phyloP scores from a whole-genome alignment of 2,329 filamentous ascomycete species.

The Alternaria consortialis region DNA sequence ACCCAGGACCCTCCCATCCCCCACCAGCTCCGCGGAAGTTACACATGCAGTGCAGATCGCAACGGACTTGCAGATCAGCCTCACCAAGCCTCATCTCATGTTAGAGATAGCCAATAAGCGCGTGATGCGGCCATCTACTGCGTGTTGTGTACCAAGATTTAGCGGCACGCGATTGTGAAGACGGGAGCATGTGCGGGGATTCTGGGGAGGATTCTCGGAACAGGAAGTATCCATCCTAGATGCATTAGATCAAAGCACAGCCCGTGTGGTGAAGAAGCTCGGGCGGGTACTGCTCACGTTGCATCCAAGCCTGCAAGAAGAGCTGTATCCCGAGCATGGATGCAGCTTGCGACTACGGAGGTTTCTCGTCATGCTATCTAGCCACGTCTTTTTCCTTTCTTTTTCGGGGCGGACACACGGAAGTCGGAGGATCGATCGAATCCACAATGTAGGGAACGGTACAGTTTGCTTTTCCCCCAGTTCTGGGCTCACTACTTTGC shows the following conservation, averaged over 20 bases:
- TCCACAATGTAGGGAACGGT: slow-evolving; percentile 4
- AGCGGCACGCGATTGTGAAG: not conserved
- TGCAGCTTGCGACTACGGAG: slow-evolving; percentile 1
- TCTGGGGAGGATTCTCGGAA: slow-evolving; percentile 11
- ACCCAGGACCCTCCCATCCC: slow-evolving; percentile 11
- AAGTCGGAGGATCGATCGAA: slow-evolving; percentile 5
- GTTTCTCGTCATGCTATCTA: not conserved
- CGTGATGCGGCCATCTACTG: not conserved
- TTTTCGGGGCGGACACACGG: slow-evolving; percentile 1
- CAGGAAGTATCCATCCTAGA: slow-evolving; percentile 14
- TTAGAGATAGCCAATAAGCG: slow-evolving; percentile 7
- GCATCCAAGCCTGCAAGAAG: not conserved
- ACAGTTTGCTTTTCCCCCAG: slow-evolving; percentile 9
- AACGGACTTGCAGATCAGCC: slow-evolving; percentile 21
- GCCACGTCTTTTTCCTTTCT: slow-evolving; percentile 1
- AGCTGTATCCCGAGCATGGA: not conserved
- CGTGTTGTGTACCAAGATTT: not conserved
- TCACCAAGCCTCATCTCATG: slow-evolving; percentile 4
- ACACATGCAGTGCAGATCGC: slow-evolving; percentile 23
- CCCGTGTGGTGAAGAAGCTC: slow-evolving; percentile 7
- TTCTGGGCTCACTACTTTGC: slow-evolving; percentile 1
- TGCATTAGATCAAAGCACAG: slow-evolving; percentile 2
- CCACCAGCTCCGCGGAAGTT: slow-evolving; percentile 18
- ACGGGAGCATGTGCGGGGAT: slow-evolving; percentile 4
- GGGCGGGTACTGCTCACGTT: not conserved